These are phyloP conservation scores for Aristolochia fimbriata DNA, from an alignment of 164 flowering plant genomes.

Conservation along the genomic window DNA sequence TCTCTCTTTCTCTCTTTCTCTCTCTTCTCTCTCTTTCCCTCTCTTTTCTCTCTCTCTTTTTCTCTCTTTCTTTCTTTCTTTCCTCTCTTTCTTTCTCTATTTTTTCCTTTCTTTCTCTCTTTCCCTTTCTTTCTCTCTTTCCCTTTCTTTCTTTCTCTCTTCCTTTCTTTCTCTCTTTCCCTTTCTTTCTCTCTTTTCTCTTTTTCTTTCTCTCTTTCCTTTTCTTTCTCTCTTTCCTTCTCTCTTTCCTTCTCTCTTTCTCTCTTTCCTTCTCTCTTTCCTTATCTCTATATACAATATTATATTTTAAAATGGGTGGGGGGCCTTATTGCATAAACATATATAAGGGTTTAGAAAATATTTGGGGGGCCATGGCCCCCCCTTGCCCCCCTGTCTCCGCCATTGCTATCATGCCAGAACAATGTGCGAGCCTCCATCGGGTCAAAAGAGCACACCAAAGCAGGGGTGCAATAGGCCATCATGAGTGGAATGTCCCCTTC, in stretches of 20 bases:
- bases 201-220: no score
- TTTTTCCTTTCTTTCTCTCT: neutral
- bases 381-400: neutral
- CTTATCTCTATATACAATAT: no score
- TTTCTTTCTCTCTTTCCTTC: neutral
- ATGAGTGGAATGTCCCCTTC: neutral
- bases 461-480: no score
- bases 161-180: conserved; percentile 1
- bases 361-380: neutral
- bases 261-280: no score
- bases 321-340: no score
- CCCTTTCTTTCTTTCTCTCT: neutral
- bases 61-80: neutral
- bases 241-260: neutral
- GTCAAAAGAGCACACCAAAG: no score
- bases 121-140: neutral
- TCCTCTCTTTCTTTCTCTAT: neutral
- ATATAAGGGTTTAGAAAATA: no score
- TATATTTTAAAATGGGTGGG: no score
- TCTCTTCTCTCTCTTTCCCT: neutral
- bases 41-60: neutral
- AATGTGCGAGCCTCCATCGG: no score
- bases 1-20: neutral
- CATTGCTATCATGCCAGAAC: neutral
- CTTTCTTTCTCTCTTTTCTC: neutral